Percentiles rank a stretch among this genome's conserved stretches.
These are phyloP conservation scores for Solanum raphanifolium DNA, from an alignment of 257 asterid genomes.

Conservation along the genomic window DNA sequence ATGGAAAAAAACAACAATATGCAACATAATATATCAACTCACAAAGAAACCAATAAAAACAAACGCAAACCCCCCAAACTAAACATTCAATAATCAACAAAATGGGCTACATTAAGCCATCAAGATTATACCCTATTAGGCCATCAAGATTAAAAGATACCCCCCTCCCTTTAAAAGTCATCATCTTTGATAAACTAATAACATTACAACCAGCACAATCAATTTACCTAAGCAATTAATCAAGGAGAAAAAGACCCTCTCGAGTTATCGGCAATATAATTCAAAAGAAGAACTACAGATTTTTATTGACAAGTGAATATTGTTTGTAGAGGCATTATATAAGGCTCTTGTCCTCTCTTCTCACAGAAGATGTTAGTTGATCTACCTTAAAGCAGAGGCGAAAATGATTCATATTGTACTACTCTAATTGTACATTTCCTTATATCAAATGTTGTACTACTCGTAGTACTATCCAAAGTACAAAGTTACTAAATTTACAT, in stretches of 20 bases:
- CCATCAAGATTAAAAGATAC: neutral
- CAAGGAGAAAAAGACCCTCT: neutral
- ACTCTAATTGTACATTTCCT: neutral
- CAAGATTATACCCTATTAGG: neutral
- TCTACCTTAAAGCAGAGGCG: neutral
- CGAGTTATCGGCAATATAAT: neutral
- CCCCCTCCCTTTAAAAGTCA: neutral
- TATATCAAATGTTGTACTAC: neutral
- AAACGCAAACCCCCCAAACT: neutral
- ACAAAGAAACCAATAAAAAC: neutral
- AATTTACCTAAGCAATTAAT: neutral
- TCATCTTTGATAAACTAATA: neutral
- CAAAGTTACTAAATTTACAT: neutral
- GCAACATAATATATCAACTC: neutral
- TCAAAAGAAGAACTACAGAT: neutral
- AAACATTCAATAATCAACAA: neutral
- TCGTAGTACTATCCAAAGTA: neutral
- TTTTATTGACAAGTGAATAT: neutral
- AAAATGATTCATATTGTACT: neutral
- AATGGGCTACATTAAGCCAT: neutral
- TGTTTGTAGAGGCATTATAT: neutral
- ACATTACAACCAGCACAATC: neutral
- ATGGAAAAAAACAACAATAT: neutral
- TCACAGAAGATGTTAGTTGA: neutral
- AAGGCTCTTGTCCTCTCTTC: neutral